Conservation (phyloP, 2,329 filamentous ascomycete genomes). For the Trichophyton mentagrophytes region DNA sequence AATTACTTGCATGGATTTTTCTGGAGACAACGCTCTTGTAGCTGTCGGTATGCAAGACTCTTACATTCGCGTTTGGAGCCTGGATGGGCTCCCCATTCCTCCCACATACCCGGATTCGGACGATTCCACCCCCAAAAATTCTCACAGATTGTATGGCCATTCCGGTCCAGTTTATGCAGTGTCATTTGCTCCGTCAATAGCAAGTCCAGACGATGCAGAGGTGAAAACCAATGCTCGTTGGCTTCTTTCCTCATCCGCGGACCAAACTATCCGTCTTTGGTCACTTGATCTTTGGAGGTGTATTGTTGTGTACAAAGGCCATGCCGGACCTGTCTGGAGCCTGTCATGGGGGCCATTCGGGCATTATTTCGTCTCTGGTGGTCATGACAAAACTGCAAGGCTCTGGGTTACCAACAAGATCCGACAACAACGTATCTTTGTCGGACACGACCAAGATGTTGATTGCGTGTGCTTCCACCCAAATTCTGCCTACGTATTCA, state of each 20-base stretch:
- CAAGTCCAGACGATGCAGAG: conserved; percentile 37
- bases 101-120: conserved; percentile 50
- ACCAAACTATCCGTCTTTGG: conserved; percentile 84
- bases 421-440: conserved; percentile 72
- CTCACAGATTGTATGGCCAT: conserved; percentile 70
- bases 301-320: conserved; percentile 84
- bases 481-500: conserved; percentile 88
- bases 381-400: conserved; percentile 79
- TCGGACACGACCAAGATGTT: conserved; percentile 87
- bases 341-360: conserved; percentile 84
- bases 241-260: conserved; percentile 74
- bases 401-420: conserved; percentile 91
- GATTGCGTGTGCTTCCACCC: conserved; percentile 88
- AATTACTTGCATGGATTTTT: conserved; percentile 90
- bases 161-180: conserved; percentile 80
- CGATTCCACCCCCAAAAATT: conserved; percentile 50
- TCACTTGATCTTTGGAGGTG: conserved; percentile 85
- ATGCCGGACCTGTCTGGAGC: conserved; percentile 80
- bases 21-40: conserved; percentile 73
- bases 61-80: conserved; percentile 86
- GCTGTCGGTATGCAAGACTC: conserved; percentile 86
- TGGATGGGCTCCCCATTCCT: conserved; percentile 70
- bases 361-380: conserved; percentile 83
- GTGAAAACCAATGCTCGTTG: conserved; percentile 55
- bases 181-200: conserved; percentile 65